These are phyloP conservation scores for Silene latifolia DNA, from an alignment of 148 eudicot species.

Conservation along the genomic window DNA sequence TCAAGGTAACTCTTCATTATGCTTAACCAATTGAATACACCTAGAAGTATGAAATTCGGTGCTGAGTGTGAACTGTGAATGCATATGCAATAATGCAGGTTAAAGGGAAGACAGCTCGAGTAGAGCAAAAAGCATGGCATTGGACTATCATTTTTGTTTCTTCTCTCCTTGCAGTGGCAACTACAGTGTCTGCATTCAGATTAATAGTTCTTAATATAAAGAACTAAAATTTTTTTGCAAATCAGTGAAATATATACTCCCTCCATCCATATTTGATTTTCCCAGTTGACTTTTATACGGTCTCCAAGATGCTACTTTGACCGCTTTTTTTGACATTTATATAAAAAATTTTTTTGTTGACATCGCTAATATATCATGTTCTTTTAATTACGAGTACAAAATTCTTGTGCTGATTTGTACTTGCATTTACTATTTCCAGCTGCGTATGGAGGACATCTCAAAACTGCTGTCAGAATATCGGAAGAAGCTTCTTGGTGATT, in stretches of 20 bases:
- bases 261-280: too few species aligned
- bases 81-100: conserved; percentile 34
- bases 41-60: too few species aligned
- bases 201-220: conserved; percentile 31
- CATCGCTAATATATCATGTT: background rate
- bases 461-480: conserved; percentile 48
- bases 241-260: conserved; percentile 25
- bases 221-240: conserved; percentile 44
- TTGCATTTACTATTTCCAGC: conserved; percentile 25
- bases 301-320: too few species aligned
- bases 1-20: conserved; percentile 35
- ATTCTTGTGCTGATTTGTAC: background rate
- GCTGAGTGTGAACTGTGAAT: too few species aligned
- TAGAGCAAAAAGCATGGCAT: conserved; percentile 47
- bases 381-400: background rate
- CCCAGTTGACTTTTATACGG: too few species aligned
- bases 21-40: too few species aligned
- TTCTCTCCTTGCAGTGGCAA: conserved; percentile 39
- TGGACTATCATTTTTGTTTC: conserved; percentile 42
- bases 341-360: background rate
- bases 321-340: too few species aligned
- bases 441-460: conserved; percentile 61
- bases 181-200: conserved; percentile 52
- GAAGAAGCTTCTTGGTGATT: conserved; percentile 27
- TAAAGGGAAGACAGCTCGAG: conserved; percentile 39